Evolutionary conservation across 2,329 filamentous ascomycete species (phyloP).

Genomic region (Arthrobotrys sinensis): DNA sequence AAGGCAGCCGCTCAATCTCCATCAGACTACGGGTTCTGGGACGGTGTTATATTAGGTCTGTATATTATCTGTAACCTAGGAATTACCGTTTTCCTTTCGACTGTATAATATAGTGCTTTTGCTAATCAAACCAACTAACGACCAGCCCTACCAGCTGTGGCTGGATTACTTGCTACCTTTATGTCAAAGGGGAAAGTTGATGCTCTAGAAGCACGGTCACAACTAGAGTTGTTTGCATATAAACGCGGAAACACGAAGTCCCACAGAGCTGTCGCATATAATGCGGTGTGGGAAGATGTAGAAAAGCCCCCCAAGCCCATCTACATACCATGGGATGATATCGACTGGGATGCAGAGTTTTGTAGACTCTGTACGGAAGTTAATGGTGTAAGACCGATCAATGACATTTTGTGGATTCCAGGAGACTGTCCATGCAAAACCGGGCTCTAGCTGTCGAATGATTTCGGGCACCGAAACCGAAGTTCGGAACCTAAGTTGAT

Average conservation of each 20-base stretch:
- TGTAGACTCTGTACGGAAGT: not conserved
- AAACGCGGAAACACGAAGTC: not conserved
- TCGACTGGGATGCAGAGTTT: slow-evolving; percentile 9
- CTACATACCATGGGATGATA: not conserved
- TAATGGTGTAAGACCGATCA: not conserved
- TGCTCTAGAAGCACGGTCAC: not conserved
- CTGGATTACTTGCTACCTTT: slow-evolving; percentile 11
- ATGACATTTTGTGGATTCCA: slow-evolving; percentile 10
- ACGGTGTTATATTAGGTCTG: not conserved
- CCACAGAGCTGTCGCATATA: not conserved
- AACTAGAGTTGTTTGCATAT: not conserved
- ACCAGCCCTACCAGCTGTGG: slow-evolving; percentile 5
- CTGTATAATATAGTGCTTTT: no score
- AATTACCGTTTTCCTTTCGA: no score
- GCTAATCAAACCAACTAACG: not conserved
- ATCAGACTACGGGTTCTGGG: not conserved
- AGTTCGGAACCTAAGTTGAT: no score
- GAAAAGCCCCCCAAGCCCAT: not conserved
- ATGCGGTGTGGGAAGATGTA: not conserved
- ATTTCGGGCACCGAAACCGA: not conserved
- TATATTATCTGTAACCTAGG: not conserved
- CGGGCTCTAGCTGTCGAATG: not conserved
- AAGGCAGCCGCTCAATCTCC: not conserved
- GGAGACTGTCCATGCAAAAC: slow-evolving; percentile 13
- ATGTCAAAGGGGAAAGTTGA: not conserved